These are phyloP conservation scores for Trametes pubescens DNA, from an alignment of 1,284 basidiomycete genomes.

Conservation along the genomic window DNA sequence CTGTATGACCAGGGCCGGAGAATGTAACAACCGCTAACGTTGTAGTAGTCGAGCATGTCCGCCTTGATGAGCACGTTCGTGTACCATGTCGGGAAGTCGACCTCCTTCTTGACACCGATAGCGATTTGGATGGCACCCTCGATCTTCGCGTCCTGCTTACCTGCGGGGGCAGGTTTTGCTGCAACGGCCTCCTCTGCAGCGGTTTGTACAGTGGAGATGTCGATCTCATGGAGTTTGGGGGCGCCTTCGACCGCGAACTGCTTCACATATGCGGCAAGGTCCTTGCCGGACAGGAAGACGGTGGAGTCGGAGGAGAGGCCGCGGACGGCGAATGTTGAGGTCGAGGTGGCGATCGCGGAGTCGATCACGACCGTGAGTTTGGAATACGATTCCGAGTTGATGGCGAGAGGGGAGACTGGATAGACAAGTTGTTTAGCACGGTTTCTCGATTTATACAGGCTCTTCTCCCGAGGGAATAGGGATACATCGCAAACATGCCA, in stretches of 20 bases:
- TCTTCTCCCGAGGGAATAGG: no score
- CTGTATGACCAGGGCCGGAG: slow-evolving; percentile 97
- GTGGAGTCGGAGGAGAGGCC: slow-evolving; percentile 76
- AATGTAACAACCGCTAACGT: slow-evolving; percentile 98
- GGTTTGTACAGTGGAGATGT: slow-evolving; percentile 73
- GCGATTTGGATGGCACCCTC: slow-evolving; percentile 92
- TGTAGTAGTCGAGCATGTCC: slow-evolving; percentile 99
- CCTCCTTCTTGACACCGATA: slow-evolving; percentile 94
- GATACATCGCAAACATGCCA: no score
- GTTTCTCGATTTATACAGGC: neutral
- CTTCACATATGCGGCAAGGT: slow-evolving; percentile 78
- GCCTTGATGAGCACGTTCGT: slow-evolving; percentile 97
- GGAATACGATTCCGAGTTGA: slow-evolving; percentile 76
- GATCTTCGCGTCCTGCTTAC: slow-evolving; percentile 80
- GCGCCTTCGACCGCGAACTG: slow-evolving; percentile 70
- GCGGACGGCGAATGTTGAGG: slow-evolving; percentile 77
- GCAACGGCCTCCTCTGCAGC: slow-evolving; percentile 49
- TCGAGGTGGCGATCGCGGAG: slow-evolving; percentile 71
- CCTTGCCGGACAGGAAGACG: slow-evolving; percentile 78
- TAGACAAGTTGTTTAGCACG: neutral
- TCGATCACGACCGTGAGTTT: slow-evolving; percentile 84
- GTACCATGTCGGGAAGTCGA: slow-evolving; percentile 95
- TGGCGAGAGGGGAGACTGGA: slow-evolving; percentile 81
- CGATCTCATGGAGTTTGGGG: slow-evolving; percentile 70
- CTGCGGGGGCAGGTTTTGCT: slow-evolving; percentile 48